Evolutionary conservation across 345 rosid genomes (phyloP), one percentile per base, ranked within the genome.

Genomic region (Psidium guajava): DNA sequence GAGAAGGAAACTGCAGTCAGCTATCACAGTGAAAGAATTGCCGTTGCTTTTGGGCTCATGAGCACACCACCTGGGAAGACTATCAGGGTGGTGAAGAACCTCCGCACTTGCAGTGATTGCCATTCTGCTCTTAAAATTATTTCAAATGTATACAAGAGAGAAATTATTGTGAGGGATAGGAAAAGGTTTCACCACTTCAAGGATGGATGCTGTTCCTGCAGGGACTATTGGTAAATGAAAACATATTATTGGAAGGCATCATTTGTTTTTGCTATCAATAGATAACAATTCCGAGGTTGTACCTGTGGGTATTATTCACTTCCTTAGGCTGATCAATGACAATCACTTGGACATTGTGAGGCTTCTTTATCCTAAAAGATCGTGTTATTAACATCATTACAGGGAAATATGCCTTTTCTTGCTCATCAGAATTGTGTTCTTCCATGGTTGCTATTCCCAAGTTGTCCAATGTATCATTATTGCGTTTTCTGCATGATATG

Each of bases 1-100:
- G 85, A 83, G 56, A 83, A 83, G 81, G 85, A 83, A 44, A 59
- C 40, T 59, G 85, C 85, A 24, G 36, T 83, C 40, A 59, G 56
- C 54, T 83, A 49, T 61, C 85, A 83, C 47, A 83, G 85, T 47
- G 85, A 83, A 54, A 64, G 85, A 40, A 83, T 59, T 14, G 85
- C 85, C 21, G 81, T 83, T 83, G 85, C 85, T 47, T 83, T 83
- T 59, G 85, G 85, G 80, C 55, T 83, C n/a, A 83, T 83, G 85
- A 83, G 80, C 54, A 47, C 74, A 40, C 81, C 85, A 14, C 80
- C 85, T 8, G 85, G 81, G n/a, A 83, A 59, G 80, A 59, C 85
- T 74, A 83, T 59, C 53, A 21, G 85, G 42, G 56, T 83, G 54
- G 85, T 83, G 85, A 83, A 83, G 85, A 83, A 83, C 80, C 74